These are phyloP conservation scores for Alternaria sp. DNA, from an alignment of 2,329 filamentous ascomycete genomes.

Conservation along the genomic window DNA sequence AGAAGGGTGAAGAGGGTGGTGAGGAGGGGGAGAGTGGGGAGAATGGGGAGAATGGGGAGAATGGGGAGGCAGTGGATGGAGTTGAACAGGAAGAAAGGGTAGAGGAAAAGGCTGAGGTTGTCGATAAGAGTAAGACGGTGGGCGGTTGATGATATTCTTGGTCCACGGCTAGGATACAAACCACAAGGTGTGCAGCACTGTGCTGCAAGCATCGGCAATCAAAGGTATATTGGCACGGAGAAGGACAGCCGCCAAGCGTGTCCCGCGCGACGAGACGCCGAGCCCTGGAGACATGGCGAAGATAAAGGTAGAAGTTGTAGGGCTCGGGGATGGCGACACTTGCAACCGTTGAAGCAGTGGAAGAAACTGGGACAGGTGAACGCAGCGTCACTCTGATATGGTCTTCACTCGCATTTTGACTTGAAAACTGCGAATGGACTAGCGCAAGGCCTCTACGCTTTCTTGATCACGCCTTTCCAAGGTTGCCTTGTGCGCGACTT, in stretches of 20 bases:
- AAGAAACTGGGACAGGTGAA: too few species aligned
- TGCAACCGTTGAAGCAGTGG: not conserved
- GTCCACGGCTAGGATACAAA: not conserved
- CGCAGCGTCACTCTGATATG: too few species aligned
- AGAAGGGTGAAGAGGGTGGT: slow-evolving; percentile 59
- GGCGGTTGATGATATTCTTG: not conserved
- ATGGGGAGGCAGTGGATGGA: too few species aligned
- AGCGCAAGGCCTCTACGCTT: not conserved
- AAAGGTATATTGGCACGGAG: too few species aligned
- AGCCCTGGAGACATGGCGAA: not conserved
- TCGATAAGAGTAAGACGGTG: not conserved
- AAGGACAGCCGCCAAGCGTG: not conserved
- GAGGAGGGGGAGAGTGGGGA: slow-evolving; percentile 14
- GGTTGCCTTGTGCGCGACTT: not conserved
- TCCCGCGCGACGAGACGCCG: not conserved
- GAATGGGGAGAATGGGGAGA: too few species aligned
- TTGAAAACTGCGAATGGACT: not conserved
- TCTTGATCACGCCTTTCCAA: too few species aligned
- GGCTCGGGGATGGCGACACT: not conserved
- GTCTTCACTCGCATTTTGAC: not conserved
- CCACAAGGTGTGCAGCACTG: not conserved
- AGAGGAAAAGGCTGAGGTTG: not conserved
- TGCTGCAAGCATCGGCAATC: not conserved
- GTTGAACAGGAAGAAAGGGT: too few species aligned
- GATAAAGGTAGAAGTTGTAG: not conserved